Evolutionary conservation across 73 alveolate species (phyloP), one percentile per base, ranked within the genome.

Genomic region (Tetrahymena borealis): DNA sequence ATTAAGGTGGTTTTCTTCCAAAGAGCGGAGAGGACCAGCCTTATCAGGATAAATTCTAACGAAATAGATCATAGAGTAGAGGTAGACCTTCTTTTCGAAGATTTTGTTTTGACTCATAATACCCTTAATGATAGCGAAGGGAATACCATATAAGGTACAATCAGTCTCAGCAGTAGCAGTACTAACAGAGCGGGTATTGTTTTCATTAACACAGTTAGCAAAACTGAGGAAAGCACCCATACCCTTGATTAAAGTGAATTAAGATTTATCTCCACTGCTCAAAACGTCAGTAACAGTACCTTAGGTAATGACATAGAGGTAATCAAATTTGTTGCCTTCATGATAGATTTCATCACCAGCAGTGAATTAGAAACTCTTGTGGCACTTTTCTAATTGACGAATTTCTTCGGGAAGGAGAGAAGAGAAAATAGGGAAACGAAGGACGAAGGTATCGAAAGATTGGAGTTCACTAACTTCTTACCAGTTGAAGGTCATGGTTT

Each of bases 241-340:
- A 35, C 95, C 93, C 39, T 93, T 93, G 33, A 79, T 93, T 24
- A 93, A 9, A 11, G 33, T 31, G 39, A 39, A 77, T 60, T 60
- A 35, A 60, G 85, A 60, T 6, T 60, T 60, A 28, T 60, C 85
- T 24, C 85, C 28, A 2, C 78, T 32, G 18, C 95, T 92, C 40
- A 93, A 91, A 39, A 60, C 95, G 41, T 93, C 95, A 6, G 78
- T 39, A 7, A 93, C 95, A 79, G 90, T 93, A 39, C 95, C 95
- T 90, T 93, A 79, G 40, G 39, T 33, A 13, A 93, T 43, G 38
- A 93, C 91, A 33, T 79, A 93, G 11, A 85, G 78, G 90, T 93
- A 79, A 39, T 93, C 78, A 38, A 91, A 93, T 7, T 90, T 93
- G 91, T 79, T 39, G 16, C 95, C 95, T 41, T 93, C 91, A 20